Percentiles rank a stretch among this genome's conserved stretches.
Conservation (phyloP, 805 yeast species). For the Pichia paraexigua region DNA sequence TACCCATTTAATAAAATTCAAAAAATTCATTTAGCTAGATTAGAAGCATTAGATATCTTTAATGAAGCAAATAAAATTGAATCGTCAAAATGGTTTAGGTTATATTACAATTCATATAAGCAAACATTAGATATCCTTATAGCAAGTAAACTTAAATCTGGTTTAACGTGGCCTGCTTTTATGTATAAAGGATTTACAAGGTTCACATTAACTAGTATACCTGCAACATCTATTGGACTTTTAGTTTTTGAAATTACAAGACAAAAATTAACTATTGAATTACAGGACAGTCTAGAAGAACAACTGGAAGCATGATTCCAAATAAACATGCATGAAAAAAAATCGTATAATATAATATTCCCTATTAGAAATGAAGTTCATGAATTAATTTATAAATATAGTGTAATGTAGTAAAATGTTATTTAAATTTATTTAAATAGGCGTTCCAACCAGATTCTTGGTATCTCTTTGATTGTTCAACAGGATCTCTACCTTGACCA, state of each 20-base stretch:
- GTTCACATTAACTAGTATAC: slow-evolving; percentile 68
- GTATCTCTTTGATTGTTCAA: slow-evolving; percentile 80
- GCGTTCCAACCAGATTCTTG: slow-evolving; percentile 95
- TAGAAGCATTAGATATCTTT: slow-evolving; percentile 71
- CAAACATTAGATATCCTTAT: slow-evolving; percentile 63
- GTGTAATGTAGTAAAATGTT: background rate
- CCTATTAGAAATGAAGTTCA: background rate
- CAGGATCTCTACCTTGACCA: slow-evolving; percentile 91
- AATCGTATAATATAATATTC: background rate
- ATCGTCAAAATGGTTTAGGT: slow-evolving; percentile 29
- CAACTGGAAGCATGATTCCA: slow-evolving; percentile 3
- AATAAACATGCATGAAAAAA: background rate
- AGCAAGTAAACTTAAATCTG: slow-evolving; percentile 46
- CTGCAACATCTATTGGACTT: slow-evolving; percentile 83
- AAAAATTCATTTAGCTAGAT: slow-evolving; percentile 64
- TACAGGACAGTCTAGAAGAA: slow-evolving; percentile 14
- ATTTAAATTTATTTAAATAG: slow-evolving; percentile 40
- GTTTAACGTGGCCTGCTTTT: slow-evolving; percentile 52
- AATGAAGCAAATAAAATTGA: slow-evolving; percentile 29
- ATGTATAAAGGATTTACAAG: slow-evolving; percentile 71
- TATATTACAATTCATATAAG: slow-evolving; percentile 67
- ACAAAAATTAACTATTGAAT: slow-evolving; percentile 26
- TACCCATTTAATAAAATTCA: slow-evolving; percentile 79
- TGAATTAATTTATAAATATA: background rate
- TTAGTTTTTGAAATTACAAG: slow-evolving; percentile 80